Evolutionary conservation across 495 filamentous ascomycete species (phyloP).

Genomic region (Apiosordaria backusii): DNA sequence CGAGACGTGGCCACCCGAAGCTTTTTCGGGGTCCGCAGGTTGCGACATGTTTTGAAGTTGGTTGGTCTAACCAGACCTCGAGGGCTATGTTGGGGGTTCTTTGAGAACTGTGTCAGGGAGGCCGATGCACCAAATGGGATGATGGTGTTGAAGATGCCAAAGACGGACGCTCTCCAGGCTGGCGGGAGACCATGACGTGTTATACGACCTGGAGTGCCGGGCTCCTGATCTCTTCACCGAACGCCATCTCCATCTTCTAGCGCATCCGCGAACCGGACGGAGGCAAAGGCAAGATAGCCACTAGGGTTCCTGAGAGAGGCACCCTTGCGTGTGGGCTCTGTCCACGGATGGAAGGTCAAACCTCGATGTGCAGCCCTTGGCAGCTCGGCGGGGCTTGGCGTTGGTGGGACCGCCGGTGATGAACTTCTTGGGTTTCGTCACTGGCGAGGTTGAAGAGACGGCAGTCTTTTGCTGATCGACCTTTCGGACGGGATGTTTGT

Average conservation of each 20-base stretch:
- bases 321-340: constrained; percentile 2
- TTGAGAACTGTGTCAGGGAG: background rate
- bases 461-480: background rate
- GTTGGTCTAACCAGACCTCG: background rate
- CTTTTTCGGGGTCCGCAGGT: constrained; percentile 14
- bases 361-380: constrained; percentile 20
- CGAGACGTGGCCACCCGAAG: constrained; percentile 39
- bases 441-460: background rate
- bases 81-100: background rate
- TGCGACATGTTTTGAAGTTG: constrained; percentile 12
- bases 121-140: too few species aligned
- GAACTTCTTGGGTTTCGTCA: background rate
- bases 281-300: constrained; percentile 3
- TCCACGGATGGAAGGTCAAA: constrained; percentile 17
- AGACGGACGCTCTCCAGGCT: background rate
- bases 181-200: constrained; percentile 4
- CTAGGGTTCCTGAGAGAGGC: background rate
- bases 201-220: background rate
- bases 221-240: constrained; percentile 8
- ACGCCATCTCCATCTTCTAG: background rate
- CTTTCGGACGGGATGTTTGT: too few species aligned
- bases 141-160: background rate
- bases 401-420: background rate
- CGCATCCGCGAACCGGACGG: background rate
- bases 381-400: constrained; percentile 21